phyloP scores from a whole-genome alignment of 805 yeast species.

The Kodamaea restingae region DNA sequence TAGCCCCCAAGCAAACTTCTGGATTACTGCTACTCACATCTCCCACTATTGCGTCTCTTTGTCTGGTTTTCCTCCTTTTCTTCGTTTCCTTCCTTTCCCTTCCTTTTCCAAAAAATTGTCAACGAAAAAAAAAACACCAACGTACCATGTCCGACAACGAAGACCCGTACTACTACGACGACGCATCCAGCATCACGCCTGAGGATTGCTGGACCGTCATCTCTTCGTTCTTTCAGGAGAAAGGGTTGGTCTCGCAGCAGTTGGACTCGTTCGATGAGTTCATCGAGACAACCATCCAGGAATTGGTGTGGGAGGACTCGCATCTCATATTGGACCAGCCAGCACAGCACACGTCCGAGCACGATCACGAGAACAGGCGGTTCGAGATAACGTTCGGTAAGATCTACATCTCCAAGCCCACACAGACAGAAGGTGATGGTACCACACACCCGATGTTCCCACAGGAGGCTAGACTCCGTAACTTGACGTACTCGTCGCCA shows the following conservation, averaged over 20 bases:
- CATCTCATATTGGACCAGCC: conserved; percentile 94
- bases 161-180: conserved; percentile 74
- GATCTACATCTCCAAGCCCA: conserved; percentile 92
- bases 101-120: conserved; percentile 1
- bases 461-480: conserved; percentile 95
- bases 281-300: conserved; percentile 94
- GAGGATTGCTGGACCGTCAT: conserved; percentile 99
- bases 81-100: neutral
- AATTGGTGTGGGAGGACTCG: conserved; percentile 92
- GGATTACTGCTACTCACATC: no score
- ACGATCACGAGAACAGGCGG: conserved; percentile 84
- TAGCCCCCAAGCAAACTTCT: no score
- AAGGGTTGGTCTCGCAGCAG: conserved; percentile 97
- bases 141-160: conserved; percentile 14
- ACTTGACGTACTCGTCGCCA: conserved; percentile 94
- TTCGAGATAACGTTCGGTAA: conserved; percentile 98
- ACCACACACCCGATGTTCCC: conserved; percentile 99
- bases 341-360: conserved; percentile 92
- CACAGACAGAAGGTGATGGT: conserved; percentile 99
- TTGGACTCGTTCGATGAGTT: conserved; percentile 97
- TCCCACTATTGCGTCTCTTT: no score
- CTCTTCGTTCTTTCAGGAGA: conserved; percentile 91
- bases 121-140: conserved; percentile 4
- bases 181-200: conserved; percentile 72
- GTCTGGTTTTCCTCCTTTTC: no score